Conservation (phyloP, 352 stramenopile genomes). For the Phytophthora europaea region DNA sequence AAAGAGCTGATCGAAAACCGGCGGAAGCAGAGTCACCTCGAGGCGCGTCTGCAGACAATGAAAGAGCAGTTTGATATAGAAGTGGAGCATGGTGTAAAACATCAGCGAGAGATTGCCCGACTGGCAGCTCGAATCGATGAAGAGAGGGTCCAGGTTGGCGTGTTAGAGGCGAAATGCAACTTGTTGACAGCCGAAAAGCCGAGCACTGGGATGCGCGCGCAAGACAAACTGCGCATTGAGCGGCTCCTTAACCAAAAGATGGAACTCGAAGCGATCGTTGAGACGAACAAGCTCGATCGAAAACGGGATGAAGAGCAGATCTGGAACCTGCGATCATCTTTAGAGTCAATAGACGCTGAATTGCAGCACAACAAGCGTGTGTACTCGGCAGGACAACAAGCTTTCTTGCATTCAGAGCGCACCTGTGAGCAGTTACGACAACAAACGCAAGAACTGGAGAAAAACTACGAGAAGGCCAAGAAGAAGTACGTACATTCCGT, state of each 20-base stretch:
- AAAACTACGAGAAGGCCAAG: slow-evolving; percentile 79
- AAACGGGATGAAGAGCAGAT: slow-evolving; percentile 81
- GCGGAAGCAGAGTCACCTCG: slow-evolving; percentile 58
- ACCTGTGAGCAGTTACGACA: slow-evolving; percentile 76
- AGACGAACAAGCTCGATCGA: slow-evolving; percentile 62
- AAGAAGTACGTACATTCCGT: slow-evolving; percentile 58
- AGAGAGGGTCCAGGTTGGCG: slow-evolving; percentile 64
- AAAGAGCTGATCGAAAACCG: slow-evolving; percentile 61
- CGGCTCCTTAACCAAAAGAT: slow-evolving; percentile 82
- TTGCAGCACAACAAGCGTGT: slow-evolving; percentile 86
- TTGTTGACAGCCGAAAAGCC: slow-evolving; percentile 76
- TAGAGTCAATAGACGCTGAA: slow-evolving; percentile 80
- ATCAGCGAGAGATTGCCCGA: slow-evolving; percentile 51
- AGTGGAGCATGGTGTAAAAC: slow-evolving; percentile 47
- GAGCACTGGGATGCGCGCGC: slow-evolving; percentile 78
- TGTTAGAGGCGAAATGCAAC: slow-evolving; percentile 78
- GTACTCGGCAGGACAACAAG: slow-evolving; percentile 81
- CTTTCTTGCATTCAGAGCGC: slow-evolving; percentile 77
- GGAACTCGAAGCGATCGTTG: slow-evolving; percentile 73
- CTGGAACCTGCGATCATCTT: slow-evolving; percentile 64
- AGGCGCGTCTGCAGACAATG: slow-evolving; percentile 62
- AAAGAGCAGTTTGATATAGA: slow-evolving; percentile 78
- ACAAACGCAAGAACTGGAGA: slow-evolving; percentile 76
- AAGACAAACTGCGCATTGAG: slow-evolving; percentile 87
- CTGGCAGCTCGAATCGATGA: slow-evolving; percentile 61